Percentiles rank a stretch among this genome's conserved stretches.
Conservation (phyloP, 805 yeast species). For the Kodamaea jinghongensis region DNA sequence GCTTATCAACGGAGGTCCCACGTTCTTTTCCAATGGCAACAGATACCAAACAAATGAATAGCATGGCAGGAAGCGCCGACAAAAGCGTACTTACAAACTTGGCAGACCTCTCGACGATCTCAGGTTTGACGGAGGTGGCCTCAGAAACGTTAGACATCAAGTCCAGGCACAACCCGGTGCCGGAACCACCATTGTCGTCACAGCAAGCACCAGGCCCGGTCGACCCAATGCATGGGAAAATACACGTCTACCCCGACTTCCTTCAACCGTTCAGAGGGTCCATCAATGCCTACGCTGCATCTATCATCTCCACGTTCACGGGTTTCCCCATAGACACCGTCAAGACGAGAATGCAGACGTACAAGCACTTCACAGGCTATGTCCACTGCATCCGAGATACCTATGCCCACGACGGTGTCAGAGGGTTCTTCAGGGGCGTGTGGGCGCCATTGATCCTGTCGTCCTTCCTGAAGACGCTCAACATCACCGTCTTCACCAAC, state of each 20-base stretch:
- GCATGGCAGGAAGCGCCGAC: too few species aligned
- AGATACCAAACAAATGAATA: too few species aligned
- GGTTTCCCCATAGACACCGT: constrained; percentile 87
- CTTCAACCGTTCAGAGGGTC: constrained; percentile 56
- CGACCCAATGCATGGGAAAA: too few species aligned
- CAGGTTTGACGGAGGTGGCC: too few species aligned
- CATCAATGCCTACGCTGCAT: constrained; percentile 61
- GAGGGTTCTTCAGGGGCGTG: constrained; percentile 75
- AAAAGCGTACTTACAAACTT: too few species aligned
- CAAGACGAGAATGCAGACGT: constrained; percentile 83
- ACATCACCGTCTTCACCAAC: constrained; percentile 61
- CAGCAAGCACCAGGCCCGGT: too few species aligned
- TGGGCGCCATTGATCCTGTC: constrained; percentile 70
- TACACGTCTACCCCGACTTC: constrained; percentile 46
- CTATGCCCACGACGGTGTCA: constrained; percentile 56
- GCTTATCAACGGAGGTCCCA: too few species aligned
- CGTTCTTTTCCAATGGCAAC: too few species aligned
- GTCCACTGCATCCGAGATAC: constrained; percentile 58
- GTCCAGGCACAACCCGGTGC: too few species aligned
- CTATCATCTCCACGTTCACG: constrained; percentile 60
- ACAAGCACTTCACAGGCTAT: constrained; percentile 52
- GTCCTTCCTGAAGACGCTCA: constrained; percentile 60
- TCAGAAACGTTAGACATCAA: too few species aligned
- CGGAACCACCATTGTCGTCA: too few species aligned
- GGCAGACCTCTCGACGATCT: too few species aligned